Evolutionary conservation across 78 protist genomes (phyloP), one percentile per base, ranked within the genome.

Genomic region (Speleostelium caveatum): DNA sequence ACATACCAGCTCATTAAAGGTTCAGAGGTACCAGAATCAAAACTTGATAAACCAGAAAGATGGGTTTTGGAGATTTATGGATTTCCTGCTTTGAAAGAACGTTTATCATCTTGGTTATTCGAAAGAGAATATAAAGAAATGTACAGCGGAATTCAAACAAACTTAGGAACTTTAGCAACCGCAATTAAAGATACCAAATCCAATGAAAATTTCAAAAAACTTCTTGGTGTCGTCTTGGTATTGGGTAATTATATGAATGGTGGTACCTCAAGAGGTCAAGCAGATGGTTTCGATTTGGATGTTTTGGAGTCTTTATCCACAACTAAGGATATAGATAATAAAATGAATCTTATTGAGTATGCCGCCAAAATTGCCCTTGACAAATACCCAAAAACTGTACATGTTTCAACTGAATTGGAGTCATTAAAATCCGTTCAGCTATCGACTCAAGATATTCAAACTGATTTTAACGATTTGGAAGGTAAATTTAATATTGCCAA

Each of bases 221-320:
- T 83, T 19, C 45, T 83, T 10, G 91, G 91, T 60, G 69, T 83
- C 26, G 45, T 83, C 7, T 69, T 83, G 78, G 91, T 69, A 69
- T 62, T 83, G 16, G 91, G 91, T 60, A 83, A 83, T 42, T 59
- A 83, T 38, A 83, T 83, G 91, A 83, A 83, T 45, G 91, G 91
- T 69, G 91, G 91, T 26, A 55, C 72, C 6, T 53, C 58, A 42
- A 38, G 91, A 30, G 91, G 91, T 32, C 91, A 83, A 69, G 91
- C 91, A 21, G 91, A 83, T 69, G 91, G 91, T 45, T 83, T 83
- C 72, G 35, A 72, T 19, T 26, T 83, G 16, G 91, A 83, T 8
- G 69, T 83, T 60, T 63, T 83, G n/a, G 91, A 83, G 35, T 39
- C 65, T 3, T 17, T 83, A 0, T 1, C 79, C 4, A 45, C 77